Conservation (phyloP, 441 rosid genomes). For the Gossypium davidsonii region DNA sequence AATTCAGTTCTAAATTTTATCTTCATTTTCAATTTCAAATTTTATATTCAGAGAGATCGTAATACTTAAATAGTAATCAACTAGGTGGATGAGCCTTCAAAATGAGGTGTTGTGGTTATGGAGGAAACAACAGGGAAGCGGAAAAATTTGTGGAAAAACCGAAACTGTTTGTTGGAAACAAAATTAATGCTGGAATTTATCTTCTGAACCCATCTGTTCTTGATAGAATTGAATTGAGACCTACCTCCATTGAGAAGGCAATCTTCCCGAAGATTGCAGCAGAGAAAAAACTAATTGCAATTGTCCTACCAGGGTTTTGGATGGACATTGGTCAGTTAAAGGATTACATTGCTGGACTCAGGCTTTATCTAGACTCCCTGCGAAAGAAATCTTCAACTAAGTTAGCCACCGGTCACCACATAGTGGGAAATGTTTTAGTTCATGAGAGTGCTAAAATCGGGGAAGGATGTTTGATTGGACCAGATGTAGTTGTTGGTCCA, state of each 20-base stretch:
- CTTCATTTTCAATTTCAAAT: not conserved
- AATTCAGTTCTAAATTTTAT: not conserved
- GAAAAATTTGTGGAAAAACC: constrained; percentile 91
- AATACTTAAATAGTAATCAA: constrained; percentile 1
- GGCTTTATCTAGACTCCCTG: constrained; percentile 80
- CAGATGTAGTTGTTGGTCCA: constrained; percentile 88
- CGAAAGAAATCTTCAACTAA: constrained; percentile 55
- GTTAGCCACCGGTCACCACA: constrained; percentile 48
- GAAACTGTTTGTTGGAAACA: constrained; percentile 83
- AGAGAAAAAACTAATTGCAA: constrained; percentile 61
- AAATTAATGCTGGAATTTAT: constrained; percentile 93
- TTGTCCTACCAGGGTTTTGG: constrained; percentile 97
- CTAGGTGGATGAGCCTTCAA: constrained; percentile 96
- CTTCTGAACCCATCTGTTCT: constrained; percentile 82
- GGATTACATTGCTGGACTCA: constrained; percentile 82
- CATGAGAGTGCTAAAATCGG: constrained; percentile 84
- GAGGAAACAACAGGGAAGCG: constrained; percentile 82
- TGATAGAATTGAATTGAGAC: constrained; percentile 75
- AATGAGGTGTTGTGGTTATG: constrained; percentile 91
- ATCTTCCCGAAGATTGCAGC: constrained; percentile 89
- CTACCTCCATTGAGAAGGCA: constrained; percentile 92
- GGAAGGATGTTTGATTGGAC: constrained; percentile 91
- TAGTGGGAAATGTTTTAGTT: constrained; percentile 76
- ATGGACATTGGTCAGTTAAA: constrained; percentile 98
- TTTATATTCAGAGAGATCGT: not conserved